Percentiles rank a stretch among this genome's conserved stretches.
Evolutionary conservation across 495 filamentous ascomycete species (phyloP).

Genomic region (Aeminium ludgeri): DNA sequence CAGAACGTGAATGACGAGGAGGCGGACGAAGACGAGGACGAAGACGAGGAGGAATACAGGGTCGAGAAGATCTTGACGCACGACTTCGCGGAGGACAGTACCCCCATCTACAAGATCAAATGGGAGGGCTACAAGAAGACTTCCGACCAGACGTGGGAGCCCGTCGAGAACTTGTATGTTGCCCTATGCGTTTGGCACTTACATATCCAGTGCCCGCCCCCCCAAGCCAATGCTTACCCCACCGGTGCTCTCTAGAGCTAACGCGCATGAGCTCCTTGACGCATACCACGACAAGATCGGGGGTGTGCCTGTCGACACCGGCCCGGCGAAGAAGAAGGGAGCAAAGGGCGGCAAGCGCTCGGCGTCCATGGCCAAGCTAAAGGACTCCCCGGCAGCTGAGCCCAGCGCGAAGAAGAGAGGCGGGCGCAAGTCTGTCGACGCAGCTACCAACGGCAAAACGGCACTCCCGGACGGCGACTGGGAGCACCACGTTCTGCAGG

Average conservation of each 20-base stretch:
- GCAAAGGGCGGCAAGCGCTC: constrained; percentile 16
- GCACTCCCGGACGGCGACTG: constrained; percentile 36
- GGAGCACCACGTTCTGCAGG: constrained; percentile 36
- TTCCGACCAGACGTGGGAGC: constrained; percentile 43
- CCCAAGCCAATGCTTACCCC: not conserved
- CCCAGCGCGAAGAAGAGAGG: constrained; percentile 6
- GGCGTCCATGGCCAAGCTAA: constrained; percentile 13
- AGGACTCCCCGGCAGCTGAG: constrained; percentile 8
- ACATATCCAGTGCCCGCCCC: too few species aligned
- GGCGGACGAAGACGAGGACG: constrained; percentile 28
- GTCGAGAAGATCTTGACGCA: constrained; percentile 44
- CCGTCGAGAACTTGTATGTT: constrained; percentile 39
- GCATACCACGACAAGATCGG: constrained; percentile 41
- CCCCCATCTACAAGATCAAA: constrained; percentile 37
- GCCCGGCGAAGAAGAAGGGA: constrained; percentile 5
- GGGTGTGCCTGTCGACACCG: constrained; percentile 30
- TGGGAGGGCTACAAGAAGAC: constrained; percentile 46
- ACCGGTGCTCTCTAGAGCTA: constrained; percentile 22
- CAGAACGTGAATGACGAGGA: constrained; percentile 26
- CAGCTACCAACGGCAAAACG: constrained; percentile 16
- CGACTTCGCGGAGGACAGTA: constrained; percentile 27
- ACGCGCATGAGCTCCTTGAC: constrained; percentile 35
- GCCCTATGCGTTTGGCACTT: too few species aligned
- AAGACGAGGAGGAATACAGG: constrained; percentile 30
- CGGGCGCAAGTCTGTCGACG: constrained; percentile 6